phyloP scores from a whole-genome alignment of 805 yeast genomes.

The Trichomonascus vanleenenianus region DNA sequence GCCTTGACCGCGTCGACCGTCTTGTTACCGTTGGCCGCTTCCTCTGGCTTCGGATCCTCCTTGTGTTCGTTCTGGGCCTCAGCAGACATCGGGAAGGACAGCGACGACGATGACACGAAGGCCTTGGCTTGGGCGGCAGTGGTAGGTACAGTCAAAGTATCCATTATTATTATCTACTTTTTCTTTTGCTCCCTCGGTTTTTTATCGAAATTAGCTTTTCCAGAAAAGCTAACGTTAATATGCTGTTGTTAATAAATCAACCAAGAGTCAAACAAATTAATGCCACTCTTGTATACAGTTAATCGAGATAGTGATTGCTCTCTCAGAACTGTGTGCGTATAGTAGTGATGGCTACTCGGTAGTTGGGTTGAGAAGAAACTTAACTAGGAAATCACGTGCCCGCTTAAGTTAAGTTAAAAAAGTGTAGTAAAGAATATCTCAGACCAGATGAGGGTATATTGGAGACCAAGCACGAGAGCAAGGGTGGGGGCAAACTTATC shows the following conservation, averaged over 20 bases:
- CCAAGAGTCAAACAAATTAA: conserved; percentile 1
- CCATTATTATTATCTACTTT: conserved; percentile 38
- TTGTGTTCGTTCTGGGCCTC: conserved; percentile 22
- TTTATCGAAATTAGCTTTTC: too few relatives aligned
- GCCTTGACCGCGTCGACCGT: conserved; percentile 13
- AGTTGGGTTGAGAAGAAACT: too few relatives aligned
- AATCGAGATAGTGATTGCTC: too few relatives aligned
- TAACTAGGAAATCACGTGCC: too few relatives aligned
- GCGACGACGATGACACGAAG: conserved; percentile 58
- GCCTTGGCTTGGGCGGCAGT: conserved; percentile 72
- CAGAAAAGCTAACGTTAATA: too few relatives aligned
- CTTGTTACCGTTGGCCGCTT: conserved; percentile 3
- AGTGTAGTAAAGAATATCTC: too few relatives aligned
- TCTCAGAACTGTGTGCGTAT: too few relatives aligned
- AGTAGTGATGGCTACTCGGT: too few relatives aligned
- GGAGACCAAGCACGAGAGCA: too few relatives aligned
- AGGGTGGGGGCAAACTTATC: too few relatives aligned
- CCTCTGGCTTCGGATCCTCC: not conserved
- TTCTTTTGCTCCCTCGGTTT: conserved; percentile 2
- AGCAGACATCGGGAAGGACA: conserved; percentile 52
- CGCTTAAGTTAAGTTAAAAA: too few relatives aligned
- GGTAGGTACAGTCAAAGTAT: conserved; percentile 65
- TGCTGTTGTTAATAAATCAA: conserved; percentile 16
- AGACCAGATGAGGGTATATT: too few relatives aligned
- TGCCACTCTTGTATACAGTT: not conserved